Base-by-base conservation (phyloP, 1,284 basidiomycete genomes). In the Porodaedalea pini region DNA sequence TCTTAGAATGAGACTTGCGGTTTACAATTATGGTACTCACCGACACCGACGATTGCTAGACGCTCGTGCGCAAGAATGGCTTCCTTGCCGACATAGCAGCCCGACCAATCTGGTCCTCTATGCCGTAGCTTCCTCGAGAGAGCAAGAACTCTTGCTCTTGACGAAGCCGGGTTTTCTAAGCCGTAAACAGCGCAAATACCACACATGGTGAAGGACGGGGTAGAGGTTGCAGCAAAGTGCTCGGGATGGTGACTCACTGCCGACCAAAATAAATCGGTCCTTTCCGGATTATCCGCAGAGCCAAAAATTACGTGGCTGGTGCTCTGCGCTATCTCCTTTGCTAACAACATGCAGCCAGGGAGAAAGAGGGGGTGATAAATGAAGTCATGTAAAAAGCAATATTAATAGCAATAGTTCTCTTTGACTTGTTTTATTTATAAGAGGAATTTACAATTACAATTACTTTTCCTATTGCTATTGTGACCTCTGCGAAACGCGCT, bases 11-110 rank as follows among this genome's bases (percentile, higher is more conserved):
- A 11, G 40, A 34, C 60, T 23, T 3, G 21, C 23, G n/a, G 21
- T 27, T 29, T 48, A 56, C 21, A 47, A 47, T n/a, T 15, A 29
- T 29, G 37, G 1, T 36, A 82, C 92, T 76, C 61, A 94, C 94
- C 94, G 65, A 99, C 94, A 68, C 97, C 97, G 61, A 99, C 97
- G 71, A 99, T 93, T 43, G 97, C 97, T 54, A 99, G 80, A 63
- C 93, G 88, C 71, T 95, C 93, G 66, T 96, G 93, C 29, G 90
- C 90, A 56, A 96, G 81, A 57, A 96, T 80, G 45, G 82, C 81
- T 62, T 90, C 80, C 70, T 87, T 84, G 50, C 90, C 90, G 62
- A 93, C 88, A 73, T 85, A 88, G 73, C 91, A 95, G 37, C 94
- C 94, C 29, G 93, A 94, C 94, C 94, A 98, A 75, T 98, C 94